These are phyloP conservation scores for Fraxinus cuspidata DNA, from an alignment of 257 asterid species.

Conservation along the genomic window DNA sequence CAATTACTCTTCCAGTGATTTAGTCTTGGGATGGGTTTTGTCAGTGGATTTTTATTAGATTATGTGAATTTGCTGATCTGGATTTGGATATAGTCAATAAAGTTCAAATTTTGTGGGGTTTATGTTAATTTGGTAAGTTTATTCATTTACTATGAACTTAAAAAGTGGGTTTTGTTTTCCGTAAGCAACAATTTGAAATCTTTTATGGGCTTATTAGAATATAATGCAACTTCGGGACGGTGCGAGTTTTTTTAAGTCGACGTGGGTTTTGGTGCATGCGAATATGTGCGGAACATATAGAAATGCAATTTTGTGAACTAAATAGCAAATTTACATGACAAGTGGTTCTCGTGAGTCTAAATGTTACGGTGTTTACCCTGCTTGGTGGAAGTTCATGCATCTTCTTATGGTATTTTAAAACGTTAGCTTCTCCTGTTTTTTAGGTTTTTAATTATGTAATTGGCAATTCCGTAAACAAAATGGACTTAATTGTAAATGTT, in stretches of 20 bases:
- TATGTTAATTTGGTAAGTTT: neutral
- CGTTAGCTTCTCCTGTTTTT: too few relatives aligned
- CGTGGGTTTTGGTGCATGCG: neutral
- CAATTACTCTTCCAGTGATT: neutral
- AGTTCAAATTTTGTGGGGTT: neutral
- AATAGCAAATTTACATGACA: too few relatives aligned
- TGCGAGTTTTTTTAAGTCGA: neutral
- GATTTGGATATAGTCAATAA: neutral
- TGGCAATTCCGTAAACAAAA: too few relatives aligned
- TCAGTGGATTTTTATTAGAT: neutral
- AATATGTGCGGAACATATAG: neutral
- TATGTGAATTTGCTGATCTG: conserved; percentile 14
- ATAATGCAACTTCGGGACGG: neutral
- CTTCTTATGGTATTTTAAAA: too few relatives aligned
- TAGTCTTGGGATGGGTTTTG: neutral
- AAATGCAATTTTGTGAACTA: too few relatives aligned
- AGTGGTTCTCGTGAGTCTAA: too few relatives aligned
- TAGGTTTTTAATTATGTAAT: too few relatives aligned
- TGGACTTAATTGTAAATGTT: too few relatives aligned
- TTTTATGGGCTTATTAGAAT: neutral
- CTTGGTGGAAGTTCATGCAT: too few relatives aligned
- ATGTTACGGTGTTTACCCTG: too few relatives aligned
- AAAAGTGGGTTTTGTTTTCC: neutral
- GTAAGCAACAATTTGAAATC: neutral
- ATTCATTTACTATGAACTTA: neutral